Evolutionary conservation across 2,329 filamentous ascomycete species (phyloP).

Genomic region (Cladosporium sp.): DNA sequence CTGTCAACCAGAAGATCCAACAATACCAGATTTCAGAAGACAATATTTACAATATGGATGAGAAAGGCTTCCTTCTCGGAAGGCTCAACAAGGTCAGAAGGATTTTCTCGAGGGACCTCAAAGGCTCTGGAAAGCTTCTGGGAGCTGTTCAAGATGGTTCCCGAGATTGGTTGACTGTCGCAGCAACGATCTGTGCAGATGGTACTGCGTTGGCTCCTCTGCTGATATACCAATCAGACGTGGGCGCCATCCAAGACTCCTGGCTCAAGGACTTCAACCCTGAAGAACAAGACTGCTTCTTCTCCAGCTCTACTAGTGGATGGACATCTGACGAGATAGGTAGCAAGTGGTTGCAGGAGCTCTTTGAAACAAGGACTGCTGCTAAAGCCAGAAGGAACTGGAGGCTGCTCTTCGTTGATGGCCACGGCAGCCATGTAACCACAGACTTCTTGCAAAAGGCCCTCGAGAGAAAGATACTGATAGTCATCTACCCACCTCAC

Average conservation of each 20-base stretch:
- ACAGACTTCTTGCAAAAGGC: slow-evolving; percentile 11
- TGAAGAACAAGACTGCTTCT: slow-evolving; percentile 12
- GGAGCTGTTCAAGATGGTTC: slow-evolving; percentile 17
- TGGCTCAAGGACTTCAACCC: slow-evolving; percentile 19
- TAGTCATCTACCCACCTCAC: not conserved
- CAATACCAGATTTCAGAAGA: slow-evolving; percentile 10
- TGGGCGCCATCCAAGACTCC: slow-evolving; percentile 14
- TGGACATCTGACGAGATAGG: slow-evolving; percentile 21
- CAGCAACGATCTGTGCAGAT: slow-evolving; percentile 18
- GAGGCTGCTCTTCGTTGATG: slow-evolving; percentile 16
- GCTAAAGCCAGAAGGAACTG: slow-evolving; percentile 15
- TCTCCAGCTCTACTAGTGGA: slow-evolving; percentile 16
- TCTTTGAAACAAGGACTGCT: slow-evolving; percentile 14
- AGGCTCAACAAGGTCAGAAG: slow-evolving; percentile 13
- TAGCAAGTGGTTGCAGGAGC: slow-evolving; percentile 13
- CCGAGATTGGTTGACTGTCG: slow-evolving; percentile 17
- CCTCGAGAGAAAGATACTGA: slow-evolving; percentile 1
- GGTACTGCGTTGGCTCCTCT: slow-evolving; percentile 13
- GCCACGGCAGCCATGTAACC: slow-evolving; percentile 14
- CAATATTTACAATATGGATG: slow-evolving; percentile 19
- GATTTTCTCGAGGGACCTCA: slow-evolving; percentile 13
- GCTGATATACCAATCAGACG: slow-evolving; percentile 16
- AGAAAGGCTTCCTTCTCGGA: slow-evolving; percentile 19
- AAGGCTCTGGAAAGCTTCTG: slow-evolving; percentile 5
- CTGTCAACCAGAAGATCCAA: slow-evolving; percentile 15